Evolutionary conservation across 192 early-diverging fungal species (phyloP), one percentile per base, ranked within the genome.

Genomic region (Coemansia sp.): DNA sequence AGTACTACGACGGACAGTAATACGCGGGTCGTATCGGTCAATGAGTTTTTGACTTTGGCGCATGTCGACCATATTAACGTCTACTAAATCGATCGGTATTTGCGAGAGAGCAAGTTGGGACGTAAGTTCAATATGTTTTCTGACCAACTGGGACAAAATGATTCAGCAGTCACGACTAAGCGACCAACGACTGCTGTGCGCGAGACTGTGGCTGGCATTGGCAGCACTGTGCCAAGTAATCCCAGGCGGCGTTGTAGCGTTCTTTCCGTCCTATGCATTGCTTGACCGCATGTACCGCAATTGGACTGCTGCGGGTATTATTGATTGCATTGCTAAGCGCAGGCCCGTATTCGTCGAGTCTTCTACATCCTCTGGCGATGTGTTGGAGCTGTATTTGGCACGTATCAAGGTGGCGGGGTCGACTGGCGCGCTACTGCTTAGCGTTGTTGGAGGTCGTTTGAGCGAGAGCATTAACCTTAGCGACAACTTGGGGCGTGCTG

Each of bases 401-500:
- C 78, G 80, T 18, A 89, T 92, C 16, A 65, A 82, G 0, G 22
- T 47, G 3, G 36, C 34, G 0, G 70, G 70, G 0, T 73, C 82
- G 34, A 41, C 75, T 1, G 93, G 97, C 0, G 93, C 94, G 0
- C 78, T 98, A 5, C 76, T 98, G 61, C 86, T 98, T 54, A 93
- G 92, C 46, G 95, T 98, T 5, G 93, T 98, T 2, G 92, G 92
- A 33, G 96, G 96, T 27, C 93, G 93, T 66, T 87, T 97, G 88
- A 94, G 92, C 60, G 95, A 98, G 76, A 94, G 95, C 1, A 98
- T 96, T 74, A 94, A 93, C 55, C 96, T 98, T 65, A 90, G 92
- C 12, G 94, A 98, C 72, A 84, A 90, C 15, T 63, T 98, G 68
- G 95, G 93, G 13, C 82, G 96, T 64, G 27, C 27, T 0, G 27